These are phyloP conservation scores for Anthoceros angustus DNA, from an alignment of 225 moss, liverwort and hornwort species.

Conservation along the genomic window DNA sequence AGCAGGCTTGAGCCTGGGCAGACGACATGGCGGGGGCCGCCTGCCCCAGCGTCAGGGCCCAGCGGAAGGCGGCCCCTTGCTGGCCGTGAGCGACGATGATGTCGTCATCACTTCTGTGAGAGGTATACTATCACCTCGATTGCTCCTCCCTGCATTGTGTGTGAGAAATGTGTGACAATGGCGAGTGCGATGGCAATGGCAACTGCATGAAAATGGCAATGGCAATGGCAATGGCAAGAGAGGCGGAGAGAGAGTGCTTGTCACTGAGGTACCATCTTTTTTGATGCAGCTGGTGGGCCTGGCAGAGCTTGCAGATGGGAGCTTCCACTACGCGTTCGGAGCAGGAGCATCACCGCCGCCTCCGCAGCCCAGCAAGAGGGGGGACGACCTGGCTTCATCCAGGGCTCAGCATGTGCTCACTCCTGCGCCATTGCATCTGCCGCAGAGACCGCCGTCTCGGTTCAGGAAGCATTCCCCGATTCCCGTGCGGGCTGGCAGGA, in stretches of 20 bases:
- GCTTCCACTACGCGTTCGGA: constrained; percentile 59
- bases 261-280: constrained; percentile 53
- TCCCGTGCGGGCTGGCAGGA: constrained; percentile 17
- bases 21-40: too few relatives aligned
- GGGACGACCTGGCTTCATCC: constrained; percentile 12
- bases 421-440: constrained; percentile 12
- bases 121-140: not conserved
- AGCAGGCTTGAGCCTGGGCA: too few relatives aligned
- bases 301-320: constrained; percentile 93
- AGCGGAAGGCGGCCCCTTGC: constrained; percentile 6
- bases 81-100: constrained; percentile 6
- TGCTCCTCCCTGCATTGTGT: not conserved
- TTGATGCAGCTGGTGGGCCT: constrained; percentile 76
- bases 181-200: not conserved
- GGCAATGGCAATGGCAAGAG: not conserved
- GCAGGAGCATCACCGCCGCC: constrained; percentile 12
- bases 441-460: constrained; percentile 31
- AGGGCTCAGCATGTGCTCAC: constrained; percentile 12
- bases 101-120: constrained; percentile 5
- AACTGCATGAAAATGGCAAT: not conserved
- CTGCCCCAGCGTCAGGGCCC: not conserved
- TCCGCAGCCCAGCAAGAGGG: constrained; percentile 4
- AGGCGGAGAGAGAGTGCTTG: constrained; percentile 1
- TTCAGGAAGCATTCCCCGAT: constrained; percentile 49
- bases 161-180: not conserved